Conservation (phyloP, 1,139 yeast genomes). For the Hemisphaericaspora subhashii region DNA sequence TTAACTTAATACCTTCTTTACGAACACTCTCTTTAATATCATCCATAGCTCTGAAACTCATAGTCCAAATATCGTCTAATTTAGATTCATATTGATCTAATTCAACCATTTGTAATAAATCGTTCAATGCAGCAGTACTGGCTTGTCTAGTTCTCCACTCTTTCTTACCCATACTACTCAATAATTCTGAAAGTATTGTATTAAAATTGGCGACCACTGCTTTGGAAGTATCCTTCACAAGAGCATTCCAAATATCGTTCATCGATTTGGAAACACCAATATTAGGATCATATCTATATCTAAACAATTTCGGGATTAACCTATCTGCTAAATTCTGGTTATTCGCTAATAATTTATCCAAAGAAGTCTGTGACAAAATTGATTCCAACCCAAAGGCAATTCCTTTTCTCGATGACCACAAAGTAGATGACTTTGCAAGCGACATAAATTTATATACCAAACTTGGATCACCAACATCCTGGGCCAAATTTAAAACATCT, state of each 20-base stretch:
- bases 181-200: constrained; percentile 62
- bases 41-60: constrained; percentile 88
- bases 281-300: constrained; percentile 86
- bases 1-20: constrained; percentile 69
- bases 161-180: constrained; percentile 70
- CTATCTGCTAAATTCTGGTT: constrained; percentile 56
- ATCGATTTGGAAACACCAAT: constrained; percentile 73
- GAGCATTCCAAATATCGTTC: constrained; percentile 84
- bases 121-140: constrained; percentile 71
- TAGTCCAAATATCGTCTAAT: constrained; percentile 75
- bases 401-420: constrained; percentile 93
- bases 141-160: constrained; percentile 97
- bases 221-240: constrained; percentile 61
- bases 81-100: constrained; percentile 51
- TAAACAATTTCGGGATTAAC: constrained; percentile 76
- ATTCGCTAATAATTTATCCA: constrained; percentile 59
- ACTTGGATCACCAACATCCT: constrained; percentile 94
- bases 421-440: constrained; percentile 79
- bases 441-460: constrained; percentile 94
- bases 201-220: constrained; percentile 56
- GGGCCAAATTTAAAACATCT: constrained; percentile 79
- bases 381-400: constrained; percentile 92
- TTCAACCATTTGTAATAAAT: constrained; percentile 63
- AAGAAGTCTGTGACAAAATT: constrained; percentile 73
- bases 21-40: constrained; percentile 95